These are phyloP conservation scores for Atractiella rhizophila DNA, from an alignment of 768 basidiomycete genomes.

Conservation along the genomic window DNA sequence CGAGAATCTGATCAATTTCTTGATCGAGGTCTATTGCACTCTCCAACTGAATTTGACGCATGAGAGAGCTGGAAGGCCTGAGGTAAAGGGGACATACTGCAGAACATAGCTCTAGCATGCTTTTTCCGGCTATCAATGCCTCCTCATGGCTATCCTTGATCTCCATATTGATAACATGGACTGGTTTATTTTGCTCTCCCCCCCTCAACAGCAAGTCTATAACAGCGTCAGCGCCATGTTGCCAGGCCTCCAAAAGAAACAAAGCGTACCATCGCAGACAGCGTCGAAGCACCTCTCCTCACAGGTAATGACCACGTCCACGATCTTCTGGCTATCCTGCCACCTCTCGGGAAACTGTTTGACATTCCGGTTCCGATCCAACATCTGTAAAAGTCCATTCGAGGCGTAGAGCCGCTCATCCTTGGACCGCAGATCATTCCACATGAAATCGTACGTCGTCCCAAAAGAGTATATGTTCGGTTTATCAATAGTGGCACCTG, in stretches of 20 bases:
- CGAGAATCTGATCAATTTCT: constrained; percentile 65
- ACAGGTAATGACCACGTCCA: constrained; percentile 95
- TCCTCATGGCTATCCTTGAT: constrained; percentile 99
- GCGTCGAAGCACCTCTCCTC: constrained; percentile 97
- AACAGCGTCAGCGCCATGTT: not conserved
- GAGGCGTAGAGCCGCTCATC: constrained; percentile 72
- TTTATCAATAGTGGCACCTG: constrained; percentile 86
- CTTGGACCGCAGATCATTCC: constrained; percentile 60
- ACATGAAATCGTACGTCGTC: constrained; percentile 87
- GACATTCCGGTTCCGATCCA: constrained; percentile 77
- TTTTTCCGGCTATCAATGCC: constrained; percentile 79
- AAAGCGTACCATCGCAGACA: constrained; percentile 62
- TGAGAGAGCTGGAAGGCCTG: constrained; percentile 1
- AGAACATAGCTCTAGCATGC: constrained; percentile 68
- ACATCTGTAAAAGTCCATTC: constrained; percentile 82
- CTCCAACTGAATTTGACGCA: constrained; percentile 40
- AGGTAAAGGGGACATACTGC: constrained; percentile 36
- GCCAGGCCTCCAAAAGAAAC: not conserved
- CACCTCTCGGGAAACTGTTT: constrained; percentile 87
- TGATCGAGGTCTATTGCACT: constrained; percentile 61
- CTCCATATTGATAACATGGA: constrained; percentile 90
- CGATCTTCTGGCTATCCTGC: constrained; percentile 69
- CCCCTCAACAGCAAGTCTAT: constrained; percentile 62
- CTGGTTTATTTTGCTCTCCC: constrained; percentile 75
- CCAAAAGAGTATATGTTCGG: constrained; percentile 94